Percentiles rank a stretch among this genome's conserved stretches.
Conservation (phyloP, 768 basidiomycete species). For the Tylopilus rubrobrunneus region DNA sequence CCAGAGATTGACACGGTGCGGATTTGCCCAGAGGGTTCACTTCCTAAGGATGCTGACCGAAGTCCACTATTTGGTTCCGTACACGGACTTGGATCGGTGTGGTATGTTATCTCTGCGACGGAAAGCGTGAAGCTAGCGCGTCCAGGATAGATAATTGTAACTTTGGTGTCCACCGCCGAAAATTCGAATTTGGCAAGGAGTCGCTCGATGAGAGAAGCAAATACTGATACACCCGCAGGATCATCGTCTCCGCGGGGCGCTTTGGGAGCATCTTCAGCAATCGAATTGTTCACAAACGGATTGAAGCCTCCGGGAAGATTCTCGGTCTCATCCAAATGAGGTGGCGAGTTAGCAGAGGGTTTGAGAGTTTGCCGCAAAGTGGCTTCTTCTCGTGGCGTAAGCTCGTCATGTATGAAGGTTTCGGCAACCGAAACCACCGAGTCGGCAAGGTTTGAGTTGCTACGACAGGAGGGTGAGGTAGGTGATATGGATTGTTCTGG, state of each 20-base stretch:
- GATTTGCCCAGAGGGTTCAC: slow-evolving; percentile 21
- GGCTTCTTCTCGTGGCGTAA: slow-evolving; percentile 67
- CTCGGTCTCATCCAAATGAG: slow-evolving; percentile 33
- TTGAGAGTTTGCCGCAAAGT: slow-evolving; percentile 68
- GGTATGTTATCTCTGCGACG: slow-evolving; percentile 56
- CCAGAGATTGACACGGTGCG: slow-evolving; percentile 58
- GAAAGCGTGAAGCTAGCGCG: slow-evolving; percentile 58
- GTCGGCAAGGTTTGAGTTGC: slow-evolving; percentile 52
- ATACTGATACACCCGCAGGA: slow-evolving; percentile 73
- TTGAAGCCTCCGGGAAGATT: slow-evolving; percentile 67
- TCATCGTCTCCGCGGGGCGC: slow-evolving; percentile 43
- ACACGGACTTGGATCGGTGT: slow-evolving; percentile 31
- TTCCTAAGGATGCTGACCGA: slow-evolving; percentile 14
- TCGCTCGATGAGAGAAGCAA: slow-evolving; percentile 75
- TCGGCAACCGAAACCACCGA: slow-evolving; percentile 85
- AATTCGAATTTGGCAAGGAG: slow-evolving; percentile 78
- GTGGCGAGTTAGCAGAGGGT: slow-evolving; percentile 34
- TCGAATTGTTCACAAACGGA: slow-evolving; percentile 38
- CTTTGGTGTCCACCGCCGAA: slow-evolving; percentile 60
- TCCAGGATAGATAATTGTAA: slow-evolving; percentile 66
- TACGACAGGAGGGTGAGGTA: slow-evolving; percentile 8
- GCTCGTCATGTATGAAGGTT: slow-evolving; percentile 81
- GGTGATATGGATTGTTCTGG: slow-evolving; percentile 17
- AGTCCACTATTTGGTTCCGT: slow-evolving; percentile 26
- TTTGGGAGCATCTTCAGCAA: slow-evolving; percentile 34